Evolutionary conservation across 768 basidiomycete species (phyloP).

Genomic region (Suillus placidus): DNA sequence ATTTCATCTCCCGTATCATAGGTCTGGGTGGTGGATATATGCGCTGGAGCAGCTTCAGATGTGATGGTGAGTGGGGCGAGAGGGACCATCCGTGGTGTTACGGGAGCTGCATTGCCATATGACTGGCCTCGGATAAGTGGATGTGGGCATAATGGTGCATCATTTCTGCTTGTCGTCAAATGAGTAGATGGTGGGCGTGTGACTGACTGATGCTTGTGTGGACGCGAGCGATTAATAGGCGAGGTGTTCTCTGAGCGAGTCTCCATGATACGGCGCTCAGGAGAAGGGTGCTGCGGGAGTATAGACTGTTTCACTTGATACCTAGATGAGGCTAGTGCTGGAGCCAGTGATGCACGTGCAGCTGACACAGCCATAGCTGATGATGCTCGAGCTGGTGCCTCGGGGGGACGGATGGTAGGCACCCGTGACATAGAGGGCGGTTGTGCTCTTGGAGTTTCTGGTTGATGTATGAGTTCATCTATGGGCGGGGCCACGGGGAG

Average conservation of each 20-base stretch:
- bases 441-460: conserved; percentile 36
- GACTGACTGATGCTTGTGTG: conserved; percentile 43
- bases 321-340: conserved; percentile 18
- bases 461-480: conserved; percentile 25
- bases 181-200: conserved; percentile 68
- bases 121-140: conserved; percentile 79
- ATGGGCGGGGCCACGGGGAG: conserved; percentile 14
- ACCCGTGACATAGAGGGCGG: conserved; percentile 37
- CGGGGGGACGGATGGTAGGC: conserved; percentile 34
- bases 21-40: conserved; percentile 44
- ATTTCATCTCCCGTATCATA: conserved; percentile 24
- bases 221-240: conserved; percentile 38
- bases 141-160: conserved; percentile 60
- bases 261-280: conserved; percentile 26
- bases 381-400: conserved; percentile 21
- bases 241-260: conserved; percentile 45
- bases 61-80: conserved; percentile 65
- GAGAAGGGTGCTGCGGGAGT: conserved; percentile 20
- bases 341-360: conserved; percentile 21
- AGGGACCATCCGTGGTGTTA: conserved; percentile 47
- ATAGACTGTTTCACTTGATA: conserved; percentile 16
- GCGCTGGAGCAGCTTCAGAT: conserved; percentile 48
- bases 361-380: conserved; percentile 11
- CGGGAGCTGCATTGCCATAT: conserved; percentile 40
- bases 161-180: conserved; percentile 47